Evolutionary conservation across 768 basidiomycete species (phyloP), one percentile per base, ranked within the genome.

Genomic region (Auriculariales sp.): DNA sequence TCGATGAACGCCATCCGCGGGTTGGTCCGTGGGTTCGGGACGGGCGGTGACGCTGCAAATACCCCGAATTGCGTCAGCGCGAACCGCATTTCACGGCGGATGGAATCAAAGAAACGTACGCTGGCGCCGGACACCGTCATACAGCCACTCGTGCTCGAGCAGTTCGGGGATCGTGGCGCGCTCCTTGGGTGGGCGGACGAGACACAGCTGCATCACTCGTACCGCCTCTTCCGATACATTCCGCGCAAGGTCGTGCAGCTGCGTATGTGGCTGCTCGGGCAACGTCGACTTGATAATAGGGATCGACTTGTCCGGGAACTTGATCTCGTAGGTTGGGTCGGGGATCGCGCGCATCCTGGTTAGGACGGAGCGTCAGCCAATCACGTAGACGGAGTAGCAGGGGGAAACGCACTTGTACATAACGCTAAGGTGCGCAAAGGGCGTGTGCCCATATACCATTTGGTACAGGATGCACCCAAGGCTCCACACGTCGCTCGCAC

Each of bases 391-490:
- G n/a, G n/a, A n/a, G n/a, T n/a, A n/a, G n/a, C n/a, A n/a, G n/a
- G n/a, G n/a, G n/a, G n/a, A n/a, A n/a, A n/a, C n/a, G n/a, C n/a
- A n/a, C n/a, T 95, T 97, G 58, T 87, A 82, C 46, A 77, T 78
- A 31, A 92, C 73, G 3, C 78, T 76, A 17, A 94, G 74, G 54
- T 85, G 80, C 32, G 86, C 79, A 71, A 98, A 99, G 2, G 94
- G 94, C 1, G 91, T 85, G 17, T 79, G 78, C 15, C 94, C 91
- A 59, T 98, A 98, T 10, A 97, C 77, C 91, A 99, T 97, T 61
- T 99, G 94, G 66, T 99, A 97, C 28, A 98, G 72, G 59, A 99
- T 99, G 64, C 91, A 94, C 2, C 94, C 94, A 2, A 99, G 71
- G 2, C 92, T 95, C 94, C 94, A 99, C 34, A 99, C 89, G 62